phyloP scores from a whole-genome alignment of 2,329 filamentous ascomycete species.

The Ophiostoma populinum region DNA sequence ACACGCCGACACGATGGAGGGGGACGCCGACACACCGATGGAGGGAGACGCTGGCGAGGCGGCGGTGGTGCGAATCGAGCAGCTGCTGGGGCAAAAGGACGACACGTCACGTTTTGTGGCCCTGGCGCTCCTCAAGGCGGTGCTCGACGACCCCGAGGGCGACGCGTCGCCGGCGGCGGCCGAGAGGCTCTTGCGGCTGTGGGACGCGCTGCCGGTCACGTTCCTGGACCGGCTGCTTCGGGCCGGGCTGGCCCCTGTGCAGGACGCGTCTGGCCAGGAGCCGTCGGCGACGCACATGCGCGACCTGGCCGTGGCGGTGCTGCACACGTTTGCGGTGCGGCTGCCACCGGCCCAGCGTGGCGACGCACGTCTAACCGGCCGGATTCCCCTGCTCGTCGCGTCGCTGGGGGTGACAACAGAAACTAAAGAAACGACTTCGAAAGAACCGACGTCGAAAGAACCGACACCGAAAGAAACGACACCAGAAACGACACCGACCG shows the following conservation, averaged over 20 bases:
- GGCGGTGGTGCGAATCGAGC: slow-evolving; percentile 31
- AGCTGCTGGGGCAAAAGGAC: slow-evolving; percentile 39
- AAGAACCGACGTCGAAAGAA: no score
- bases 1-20: not conserved
- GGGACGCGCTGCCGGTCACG: slow-evolving; percentile 41
- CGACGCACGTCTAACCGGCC: slow-evolving; percentile 29
- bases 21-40: not conserved
- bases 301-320: slow-evolving; percentile 42
- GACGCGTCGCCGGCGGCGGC: not conserved
- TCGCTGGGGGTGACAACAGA: no score
- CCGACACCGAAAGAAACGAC: no score
- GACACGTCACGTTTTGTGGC: slow-evolving; percentile 55
- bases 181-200: slow-evolving; percentile 29
- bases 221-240: slow-evolving; percentile 47
- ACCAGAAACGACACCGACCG: no score
- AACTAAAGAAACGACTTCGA: no score
- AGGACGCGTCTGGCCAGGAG: no score
- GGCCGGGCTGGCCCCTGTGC: no score
- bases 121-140: slow-evolving; percentile 45
- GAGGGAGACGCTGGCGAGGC: slow-evolving; percentile 3
- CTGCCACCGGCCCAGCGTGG: slow-evolving; percentile 30
- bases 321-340: slow-evolving; percentile 39
- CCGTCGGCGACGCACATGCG: slow-evolving; percentile 41
- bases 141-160: slow-evolving; percentile 39
- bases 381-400: slow-evolving; percentile 35